Conservation (phyloP, 495 filamentous ascomycete species). For the Penicillium roqueforti region DNA sequence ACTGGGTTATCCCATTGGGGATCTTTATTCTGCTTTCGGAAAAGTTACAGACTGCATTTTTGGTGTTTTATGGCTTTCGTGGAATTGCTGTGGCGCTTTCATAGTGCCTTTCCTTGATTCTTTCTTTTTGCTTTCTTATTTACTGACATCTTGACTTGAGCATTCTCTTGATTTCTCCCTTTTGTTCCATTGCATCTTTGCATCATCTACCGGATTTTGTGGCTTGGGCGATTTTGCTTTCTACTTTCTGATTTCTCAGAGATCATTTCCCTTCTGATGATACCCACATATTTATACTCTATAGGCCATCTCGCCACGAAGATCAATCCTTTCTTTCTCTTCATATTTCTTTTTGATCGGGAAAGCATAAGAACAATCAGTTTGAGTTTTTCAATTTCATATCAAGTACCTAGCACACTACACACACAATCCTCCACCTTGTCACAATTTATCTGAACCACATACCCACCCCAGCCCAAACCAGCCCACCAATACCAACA, state of each 20-base stretch:
- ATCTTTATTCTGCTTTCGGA: neutral
- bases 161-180: conserved; percentile 8
- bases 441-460: neutral
- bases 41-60: neutral
- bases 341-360: neutral
- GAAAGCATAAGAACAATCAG: neutral
- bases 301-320: conserved; percentile 3
- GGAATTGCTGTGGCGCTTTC: neutral
- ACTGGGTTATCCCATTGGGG: neutral
- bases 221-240: conserved; percentile 5
- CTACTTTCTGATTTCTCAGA: conserved; percentile 9
- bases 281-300: conserved; percentile 34
- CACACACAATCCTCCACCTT: neutral
- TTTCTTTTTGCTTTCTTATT: conserved; percentile 4
- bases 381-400: neutral
- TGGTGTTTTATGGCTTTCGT: neutral
- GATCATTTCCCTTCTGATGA: conserved; percentile 27
- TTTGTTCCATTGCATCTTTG: conserved; percentile 4
- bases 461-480: neutral
- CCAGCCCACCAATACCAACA: neutral
- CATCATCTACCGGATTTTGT: neutral
- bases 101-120: conserved; percentile 4
- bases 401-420: neutral
- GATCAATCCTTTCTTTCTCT: neutral
- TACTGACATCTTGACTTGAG: conserved; percentile 5